These are phyloP conservation scores for Diaporthe aspalathi DNA, from an alignment of 2,329 filamentous ascomycete genomes.

Conservation along the genomic window DNA sequence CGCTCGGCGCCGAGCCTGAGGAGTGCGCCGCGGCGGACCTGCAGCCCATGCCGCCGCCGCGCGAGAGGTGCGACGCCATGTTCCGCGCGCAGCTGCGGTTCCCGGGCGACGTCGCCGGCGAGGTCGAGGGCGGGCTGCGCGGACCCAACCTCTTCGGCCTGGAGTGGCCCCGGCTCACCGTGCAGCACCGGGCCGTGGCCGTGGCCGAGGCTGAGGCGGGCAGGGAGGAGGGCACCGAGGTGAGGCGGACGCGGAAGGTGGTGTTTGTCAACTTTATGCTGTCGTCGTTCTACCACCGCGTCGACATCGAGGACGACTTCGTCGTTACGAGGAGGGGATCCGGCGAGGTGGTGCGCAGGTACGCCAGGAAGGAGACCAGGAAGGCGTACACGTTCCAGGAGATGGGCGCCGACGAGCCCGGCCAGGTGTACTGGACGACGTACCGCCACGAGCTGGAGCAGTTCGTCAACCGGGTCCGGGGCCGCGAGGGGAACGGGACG, in stretches of 20 bases:
- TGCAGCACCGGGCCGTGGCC: constrained; percentile 42
- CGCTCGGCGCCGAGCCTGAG: constrained; percentile 54
- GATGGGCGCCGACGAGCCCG: constrained; percentile 46
- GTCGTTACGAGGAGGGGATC: constrained; percentile 44
- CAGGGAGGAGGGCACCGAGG: constrained; percentile 41
- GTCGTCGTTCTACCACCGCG: constrained; percentile 48
- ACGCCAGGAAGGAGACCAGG: constrained; percentile 43
- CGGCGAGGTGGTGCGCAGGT: constrained; percentile 42
- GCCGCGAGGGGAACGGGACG: constrained; percentile 49
- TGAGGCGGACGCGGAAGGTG: constrained; percentile 45
- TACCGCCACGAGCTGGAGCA: constrained; percentile 61
- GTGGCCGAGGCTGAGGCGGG: constrained; percentile 44
- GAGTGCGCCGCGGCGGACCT: constrained; percentile 51
- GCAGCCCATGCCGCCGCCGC: constrained; percentile 44
- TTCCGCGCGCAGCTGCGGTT: constrained; percentile 54
- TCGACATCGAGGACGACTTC: constrained; percentile 52
- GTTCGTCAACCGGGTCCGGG: constrained; percentile 59
- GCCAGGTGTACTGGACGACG: constrained; percentile 55
- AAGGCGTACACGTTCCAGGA: constrained; percentile 52
- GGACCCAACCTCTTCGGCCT: constrained; percentile 39
- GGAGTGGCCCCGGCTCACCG: constrained; percentile 41
- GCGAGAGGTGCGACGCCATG: constrained; percentile 49
- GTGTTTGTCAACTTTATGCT: constrained; percentile 46
- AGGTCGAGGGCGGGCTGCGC: constrained; percentile 46
- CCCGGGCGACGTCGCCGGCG: constrained; percentile 52